Conservation (phyloP, 2,329 filamentous ascomycete species). For the Aspergillus sp. region DNA sequence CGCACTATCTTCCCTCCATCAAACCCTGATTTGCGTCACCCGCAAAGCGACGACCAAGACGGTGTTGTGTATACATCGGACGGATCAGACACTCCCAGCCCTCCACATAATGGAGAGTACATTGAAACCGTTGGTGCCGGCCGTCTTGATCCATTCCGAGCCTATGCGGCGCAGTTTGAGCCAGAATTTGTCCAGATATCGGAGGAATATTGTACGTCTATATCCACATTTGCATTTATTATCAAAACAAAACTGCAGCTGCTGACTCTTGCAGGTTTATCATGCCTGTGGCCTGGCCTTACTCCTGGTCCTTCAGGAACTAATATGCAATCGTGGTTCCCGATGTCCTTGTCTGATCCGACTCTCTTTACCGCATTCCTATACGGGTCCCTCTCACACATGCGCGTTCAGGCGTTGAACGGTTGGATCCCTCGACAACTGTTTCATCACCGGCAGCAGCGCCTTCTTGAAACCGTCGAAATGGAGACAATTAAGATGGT, state of each 20-base stretch:
- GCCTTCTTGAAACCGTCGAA: conserved; percentile 26
- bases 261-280: conserved; percentile 19
- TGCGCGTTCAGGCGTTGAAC: conserved; percentile 31
- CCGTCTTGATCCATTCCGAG: conserved; percentile 29
- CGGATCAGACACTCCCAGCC: background rate
- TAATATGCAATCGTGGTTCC: conserved; percentile 26
- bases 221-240: background rate
- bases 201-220: conserved; percentile 28
- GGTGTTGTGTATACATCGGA: background rate
- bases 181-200: conserved; percentile 24
- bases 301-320: conserved; percentile 17
- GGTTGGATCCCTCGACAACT: conserved; percentile 18
- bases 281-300: conserved; percentile 30
- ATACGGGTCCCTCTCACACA: conserved; percentile 33
- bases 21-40: background rate
- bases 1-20: background rate
- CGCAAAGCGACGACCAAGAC: background rate
- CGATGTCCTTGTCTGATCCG: conserved; percentile 28
- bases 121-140: conserved; percentile 23
- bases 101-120: conserved; percentile 1
- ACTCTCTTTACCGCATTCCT: conserved; percentile 33
- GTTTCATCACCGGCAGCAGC: conserved; percentile 25
- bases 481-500: conserved; percentile 37
- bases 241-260: too few relatives aligned
- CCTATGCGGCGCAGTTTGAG: conserved; percentile 22